Base-by-base conservation (phyloP, 1,284 basidiomycete genomes). In the Rhodofomes roseus region DNA sequence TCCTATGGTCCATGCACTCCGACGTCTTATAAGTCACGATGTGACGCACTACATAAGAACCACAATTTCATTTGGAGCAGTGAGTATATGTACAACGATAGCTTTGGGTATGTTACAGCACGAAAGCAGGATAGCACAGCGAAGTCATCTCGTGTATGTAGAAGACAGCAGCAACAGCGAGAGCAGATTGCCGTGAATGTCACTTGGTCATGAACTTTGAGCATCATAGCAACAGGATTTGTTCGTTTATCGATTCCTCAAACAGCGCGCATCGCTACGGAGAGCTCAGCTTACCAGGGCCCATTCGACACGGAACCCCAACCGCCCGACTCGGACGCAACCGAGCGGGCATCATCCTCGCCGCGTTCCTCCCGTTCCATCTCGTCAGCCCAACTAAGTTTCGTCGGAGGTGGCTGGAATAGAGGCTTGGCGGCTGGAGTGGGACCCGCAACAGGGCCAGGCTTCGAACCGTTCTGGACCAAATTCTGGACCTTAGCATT, bases 311-410 rank as follows among this genome's bases (percentile, higher is more conserved):
- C 57, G 7, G 18, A 23, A 7, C 55, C 48, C 59, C 59, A 60
- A 7, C 11, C 5, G 11, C n/a, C 55, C 14, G 31, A 25, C 22
- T 14, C 44, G 16, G 51, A 50, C 7, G 53, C 54, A n/a, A 55
- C 58, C 18, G 59, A 56, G 20, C 54, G 54, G 4, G 2, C 16
- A n/a, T 57, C 56, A 3, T 56, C 54, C 29, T 56, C 59, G 4
- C 20, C 40, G n/a, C n/a, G n/a, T n/a, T n/a, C n/a, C n/a, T n/a
- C n/a, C n/a, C n/a, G n/a, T 2, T 56, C 37, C 39, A 60, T 50
- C 53, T 59, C 34, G n/a, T 60, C 59, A 3, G 59, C 55, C 59
- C 59, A 60, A 27, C 37, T 53, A n/a, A 50, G 27, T 22, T 48
- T 48, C 22, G 12, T n/a, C 4, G 11, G n/a, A 16, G n/a, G n/a